phyloP scores from a whole-genome alignment of 352 stramenopile genomes.

The Globisporangium rhizosaccharum region DNA sequence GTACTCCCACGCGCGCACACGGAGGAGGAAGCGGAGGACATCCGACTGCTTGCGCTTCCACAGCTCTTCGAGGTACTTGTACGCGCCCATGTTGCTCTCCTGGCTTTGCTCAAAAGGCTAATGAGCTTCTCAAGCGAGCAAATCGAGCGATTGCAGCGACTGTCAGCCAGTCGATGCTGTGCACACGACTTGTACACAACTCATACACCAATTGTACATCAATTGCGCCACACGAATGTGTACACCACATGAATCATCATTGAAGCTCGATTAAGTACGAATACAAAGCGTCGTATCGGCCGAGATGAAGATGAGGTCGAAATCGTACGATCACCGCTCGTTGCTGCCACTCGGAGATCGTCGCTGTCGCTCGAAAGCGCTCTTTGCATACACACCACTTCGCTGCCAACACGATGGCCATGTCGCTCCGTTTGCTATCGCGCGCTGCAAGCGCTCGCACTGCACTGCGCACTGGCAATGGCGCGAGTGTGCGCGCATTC shows the following conservation, averaged over 20 bases:
- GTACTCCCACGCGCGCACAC: constrained; percentile 98
- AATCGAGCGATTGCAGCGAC: not conserved
- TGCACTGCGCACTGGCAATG: not conserved
- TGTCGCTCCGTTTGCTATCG: constrained; percentile 11
- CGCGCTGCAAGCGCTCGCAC: not conserved
- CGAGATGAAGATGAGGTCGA: not conserved
- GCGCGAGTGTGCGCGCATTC: constrained; percentile 4
- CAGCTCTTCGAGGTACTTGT: constrained; percentile 99
- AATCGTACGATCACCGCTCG: too few relatives aligned
- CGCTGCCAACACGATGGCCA: constrained; percentile 1
- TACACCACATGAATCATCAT: constrained; percentile 1
- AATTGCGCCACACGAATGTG: not conserved
- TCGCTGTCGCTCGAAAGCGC: not conserved
- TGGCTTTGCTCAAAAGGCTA: constrained; percentile 43
- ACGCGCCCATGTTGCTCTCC: constrained; percentile 94
- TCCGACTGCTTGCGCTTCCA: constrained; percentile 99
- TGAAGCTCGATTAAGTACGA: constrained; percentile 4
- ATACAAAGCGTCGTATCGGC: not conserved
- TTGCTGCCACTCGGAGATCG: not conserved
- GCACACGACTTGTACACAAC: not conserved
- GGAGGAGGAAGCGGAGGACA: constrained; percentile 98
- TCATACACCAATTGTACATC: not conserved
- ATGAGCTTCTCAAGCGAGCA: constrained; percentile 8
- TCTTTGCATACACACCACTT: too few relatives aligned
- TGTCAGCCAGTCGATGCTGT: not conserved